Evolutionary conservation across 306 rosid species (phyloP), one percentile per base, ranked within the genome.

Genomic region (Morella rubra): DNA sequence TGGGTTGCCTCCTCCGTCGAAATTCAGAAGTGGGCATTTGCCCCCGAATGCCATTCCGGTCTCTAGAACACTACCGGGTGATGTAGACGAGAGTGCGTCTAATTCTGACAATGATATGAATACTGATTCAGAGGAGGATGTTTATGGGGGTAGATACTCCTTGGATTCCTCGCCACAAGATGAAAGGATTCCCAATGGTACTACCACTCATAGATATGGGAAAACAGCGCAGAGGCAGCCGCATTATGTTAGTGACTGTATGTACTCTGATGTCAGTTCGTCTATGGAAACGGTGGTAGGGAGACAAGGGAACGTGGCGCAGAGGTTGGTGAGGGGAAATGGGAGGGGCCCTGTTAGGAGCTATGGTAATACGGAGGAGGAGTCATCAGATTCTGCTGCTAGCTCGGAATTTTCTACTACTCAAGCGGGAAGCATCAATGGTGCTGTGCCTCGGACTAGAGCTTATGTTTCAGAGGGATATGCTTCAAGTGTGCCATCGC

Each of bases 401-500:
- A 91, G 98, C 86, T 96, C 98, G 0, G 99, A 96, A 75, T 89
- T 89, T 76, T 96, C 98, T 41, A 86, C 90, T 19, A 91, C 98
- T 4, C 99, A 87, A 68, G 93, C 82, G 12, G 93, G 91, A 82
- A 88, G 96, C 81, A 82, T 92, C 75, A 92, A 92, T 79, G 94
- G 93, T n/a, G 67, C 82, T 52, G 74, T 85, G 77, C 81, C 87
- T 13, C 84, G 76, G 74, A 71, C 73, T 76, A 84, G 90, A 76
- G 67, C 90, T 82, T 82, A 87, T 79, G 83, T 83, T 62, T 92
- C 97, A 5, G 96, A 89, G 76, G 96, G 94, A 66, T 88, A 92
- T 81, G 85, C 90, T 71, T 91, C 97, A 16, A 91, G 93, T 53
- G 86, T 84, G 69, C 91, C 91, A 20, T 88, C 96, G 44, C 89